Conservation (phyloP, 768 basidiomycete genomes). For the Saitozyma podzolica region DNA sequence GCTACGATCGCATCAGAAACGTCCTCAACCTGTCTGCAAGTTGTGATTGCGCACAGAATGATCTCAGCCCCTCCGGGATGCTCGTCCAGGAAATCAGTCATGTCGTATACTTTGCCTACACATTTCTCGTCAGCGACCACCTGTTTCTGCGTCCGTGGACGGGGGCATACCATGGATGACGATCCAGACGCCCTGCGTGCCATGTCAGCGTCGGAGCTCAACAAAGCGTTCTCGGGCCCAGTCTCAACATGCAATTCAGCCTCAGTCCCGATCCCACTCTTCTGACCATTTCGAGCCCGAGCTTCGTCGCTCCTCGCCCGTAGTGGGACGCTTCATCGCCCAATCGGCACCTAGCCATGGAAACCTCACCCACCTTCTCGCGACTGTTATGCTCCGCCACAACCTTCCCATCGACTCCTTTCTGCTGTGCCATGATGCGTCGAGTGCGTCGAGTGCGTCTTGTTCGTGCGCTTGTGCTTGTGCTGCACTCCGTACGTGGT, state of each 20-base stretch:
- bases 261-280: neutral
- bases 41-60: conserved; percentile 59
- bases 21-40: neutral
- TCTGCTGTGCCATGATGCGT: conserved; percentile 25
- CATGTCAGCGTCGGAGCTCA: conserved; percentile 2
- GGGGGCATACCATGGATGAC: conserved; percentile 44
- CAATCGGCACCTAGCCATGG: no score
- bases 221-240: neutral
- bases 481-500: no score
- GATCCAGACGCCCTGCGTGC: conserved; percentile 48
- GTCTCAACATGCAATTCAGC: neutral
- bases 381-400: conserved; percentile 56
- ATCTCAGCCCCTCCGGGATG: conserved; percentile 70
- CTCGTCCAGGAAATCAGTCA: conserved; percentile 52
- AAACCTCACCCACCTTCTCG: conserved; percentile 48
- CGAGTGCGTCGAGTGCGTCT: no score
- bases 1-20: conserved; percentile 13
- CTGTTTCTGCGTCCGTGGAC: neutral
- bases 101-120: conserved; percentile 50
- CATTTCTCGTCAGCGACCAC: no score
- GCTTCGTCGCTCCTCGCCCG: no score
- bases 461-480: no score
- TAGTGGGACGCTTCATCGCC: no score
- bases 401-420: conserved; percentile 46
- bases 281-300: no score